Evolutionary conservation across 352 stramenopile species (phyloP), one percentile per base, ranked within the genome.

Genomic region (Globisporangium megalacanthum): DNA sequence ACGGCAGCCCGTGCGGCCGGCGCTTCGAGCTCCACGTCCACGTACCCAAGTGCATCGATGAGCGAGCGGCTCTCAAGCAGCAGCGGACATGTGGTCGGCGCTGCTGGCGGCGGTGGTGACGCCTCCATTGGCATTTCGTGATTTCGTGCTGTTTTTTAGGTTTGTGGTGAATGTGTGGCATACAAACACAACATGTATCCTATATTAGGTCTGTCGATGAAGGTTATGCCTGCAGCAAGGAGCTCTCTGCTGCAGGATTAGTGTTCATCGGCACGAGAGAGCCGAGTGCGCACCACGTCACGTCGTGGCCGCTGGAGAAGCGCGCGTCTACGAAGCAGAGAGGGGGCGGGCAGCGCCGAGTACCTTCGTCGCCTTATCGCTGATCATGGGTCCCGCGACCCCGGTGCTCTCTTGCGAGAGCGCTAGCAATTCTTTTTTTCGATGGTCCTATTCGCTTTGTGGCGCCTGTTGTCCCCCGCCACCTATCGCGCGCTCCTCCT

Each of bases 301-400:
- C 35, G 35, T 39, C 35, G 35, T 39, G 35, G 35, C 10, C 35
- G 35, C 35, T 13, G 35, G 35, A 39, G 35, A 39, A 39, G 35
- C 35, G 35, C 35, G 35, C 35, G 35, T 39, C 35, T 39, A 39
- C 59, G 50, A 52, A 52, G 37, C 54, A 31, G n/a, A 33, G 44
- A 45, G 45, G 54, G 59, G 69, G 52, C 60, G 55, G 68, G 68
- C 64, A 8, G 10, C 35, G 61, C 52, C 59, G 49, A 73, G 79
- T 86, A 89, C 79, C 76, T 86, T 89, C 76, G 56, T 76, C 77
- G 77, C 76, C 78, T 86, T 84, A 62, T 73, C 65, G 69, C 57
- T 62, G 74, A 89, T 89, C 79, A 86, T 85, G 77, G 75, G 80
- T 89, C 79, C 79, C 79, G 69, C 42, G 77, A 89, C 80, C 79